phyloP scores from a whole-genome alignment of 768 basidiomycete species.

The Grammothele lineata region DNA sequence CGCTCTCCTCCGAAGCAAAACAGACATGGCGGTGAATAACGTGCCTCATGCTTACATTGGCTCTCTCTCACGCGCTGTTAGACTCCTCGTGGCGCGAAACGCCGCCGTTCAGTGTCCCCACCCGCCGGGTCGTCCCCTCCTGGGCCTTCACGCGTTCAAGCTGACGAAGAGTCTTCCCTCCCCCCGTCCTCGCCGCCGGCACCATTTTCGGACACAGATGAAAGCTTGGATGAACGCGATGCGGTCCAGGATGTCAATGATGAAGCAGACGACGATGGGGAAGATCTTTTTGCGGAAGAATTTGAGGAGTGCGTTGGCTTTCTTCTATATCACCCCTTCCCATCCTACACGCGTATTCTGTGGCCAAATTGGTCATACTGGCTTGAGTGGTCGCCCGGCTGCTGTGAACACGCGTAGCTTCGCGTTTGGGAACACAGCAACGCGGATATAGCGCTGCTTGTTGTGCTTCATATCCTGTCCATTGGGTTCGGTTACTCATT shows the following conservation, averaged over 20 bases:
- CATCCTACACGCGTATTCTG: neutral
- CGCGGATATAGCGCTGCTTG: too few species aligned
- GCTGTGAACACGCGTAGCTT: too few species aligned
- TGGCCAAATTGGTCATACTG: too few species aligned
- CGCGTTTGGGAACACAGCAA: too few species aligned
- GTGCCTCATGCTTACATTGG: neutral
- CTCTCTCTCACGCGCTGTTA: neutral
- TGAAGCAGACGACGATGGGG: constrained; percentile 77
- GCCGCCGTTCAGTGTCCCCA: constrained; percentile 48
- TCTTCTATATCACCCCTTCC: neutral
- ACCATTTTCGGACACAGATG: constrained; percentile 46
- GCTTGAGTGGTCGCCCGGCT: too few species aligned
- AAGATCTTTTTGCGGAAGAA: constrained; percentile 88
- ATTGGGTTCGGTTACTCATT: too few species aligned
- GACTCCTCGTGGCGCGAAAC: constrained; percentile 56
- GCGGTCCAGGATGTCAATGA: constrained; percentile 81
- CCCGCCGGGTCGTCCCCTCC: constrained; percentile 50
- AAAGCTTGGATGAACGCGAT: constrained; percentile 37
- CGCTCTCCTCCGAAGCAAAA: neutral
- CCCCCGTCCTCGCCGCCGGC: constrained; percentile 50
- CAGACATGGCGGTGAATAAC: neutral
- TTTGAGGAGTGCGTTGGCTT: constrained; percentile 56
- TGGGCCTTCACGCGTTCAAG: constrained; percentile 42
- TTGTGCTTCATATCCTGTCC: too few species aligned
- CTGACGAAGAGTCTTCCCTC: constrained; percentile 67